Conservation (phyloP, 2,329 filamentous ascomycete genomes). For the Pseudogymnoascus sp. region DNA sequence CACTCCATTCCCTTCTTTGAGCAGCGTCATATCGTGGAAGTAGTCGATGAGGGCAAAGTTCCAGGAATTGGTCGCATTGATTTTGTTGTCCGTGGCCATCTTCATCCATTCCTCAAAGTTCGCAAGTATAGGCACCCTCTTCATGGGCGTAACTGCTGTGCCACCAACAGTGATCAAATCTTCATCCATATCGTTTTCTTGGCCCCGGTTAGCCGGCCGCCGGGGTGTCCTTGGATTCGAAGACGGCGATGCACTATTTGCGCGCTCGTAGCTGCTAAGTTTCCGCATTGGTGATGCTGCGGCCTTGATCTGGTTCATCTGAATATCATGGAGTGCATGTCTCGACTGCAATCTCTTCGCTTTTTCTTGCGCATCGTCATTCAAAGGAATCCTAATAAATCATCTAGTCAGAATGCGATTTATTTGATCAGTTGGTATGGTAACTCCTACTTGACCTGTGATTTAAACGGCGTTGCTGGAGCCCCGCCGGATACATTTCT, state of each 20-base stretch:
- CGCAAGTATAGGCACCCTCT: constrained; percentile 87
- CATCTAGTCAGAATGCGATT: background rate
- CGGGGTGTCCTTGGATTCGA: constrained; percentile 46
- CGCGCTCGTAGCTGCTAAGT: constrained; percentile 48
- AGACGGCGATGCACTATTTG: constrained; percentile 47
- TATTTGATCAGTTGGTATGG: background rate
- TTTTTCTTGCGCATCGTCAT: constrained; percentile 91
- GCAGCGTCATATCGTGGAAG: constrained; percentile 96
- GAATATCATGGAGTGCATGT: constrained; percentile 79
- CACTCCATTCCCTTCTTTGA: constrained; percentile 93
- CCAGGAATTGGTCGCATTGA: constrained; percentile 97
- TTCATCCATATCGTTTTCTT: constrained; percentile 41
- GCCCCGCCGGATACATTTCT: constrained; percentile 32
- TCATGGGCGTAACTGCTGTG: constrained; percentile 83
- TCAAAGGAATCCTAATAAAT: constrained; percentile 70
- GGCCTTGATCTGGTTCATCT: constrained; percentile 85
- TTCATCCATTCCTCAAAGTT: constrained; percentile 99
- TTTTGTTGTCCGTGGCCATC: constrained; percentile 99
- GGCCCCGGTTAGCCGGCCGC: constrained; percentile 29
- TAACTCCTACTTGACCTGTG: constrained; percentile 27
- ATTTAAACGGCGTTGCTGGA: constrained; percentile 27
- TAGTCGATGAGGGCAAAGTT: constrained; percentile 99
- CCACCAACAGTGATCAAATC: constrained; percentile 61
- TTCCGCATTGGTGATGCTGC: constrained; percentile 67
- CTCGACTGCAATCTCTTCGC: constrained; percentile 79